phyloP scores from a whole-genome alignment of 2,329 filamentous ascomycete genomes.

The Grosmannia clavigera region DNA sequence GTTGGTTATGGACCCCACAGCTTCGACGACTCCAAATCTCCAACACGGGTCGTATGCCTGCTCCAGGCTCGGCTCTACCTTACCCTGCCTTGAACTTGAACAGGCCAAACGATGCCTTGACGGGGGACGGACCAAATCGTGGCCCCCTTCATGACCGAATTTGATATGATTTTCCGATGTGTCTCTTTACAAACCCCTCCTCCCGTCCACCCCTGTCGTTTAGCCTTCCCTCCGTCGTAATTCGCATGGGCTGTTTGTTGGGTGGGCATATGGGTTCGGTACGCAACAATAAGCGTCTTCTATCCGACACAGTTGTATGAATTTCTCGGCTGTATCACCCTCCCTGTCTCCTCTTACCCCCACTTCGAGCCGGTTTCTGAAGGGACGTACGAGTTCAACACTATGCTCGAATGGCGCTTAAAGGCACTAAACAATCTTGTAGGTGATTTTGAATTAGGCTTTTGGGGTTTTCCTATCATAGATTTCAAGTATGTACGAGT shows the following conservation, averaged over 20 bases:
- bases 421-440: neutral
- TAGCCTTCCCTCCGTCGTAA: neutral
- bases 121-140: neutral
- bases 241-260: neutral
- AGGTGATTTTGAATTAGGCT: too few species aligned
- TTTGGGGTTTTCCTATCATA: too few species aligned
- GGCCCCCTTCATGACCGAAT: neutral
- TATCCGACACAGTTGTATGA: neutral
- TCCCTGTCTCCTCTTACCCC: neutral
- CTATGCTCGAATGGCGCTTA: neutral
- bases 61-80: neutral
- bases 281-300: neutral
- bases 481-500: neutral
- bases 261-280: neutral
- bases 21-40: neutral
- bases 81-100: neutral
- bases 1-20: neutral
- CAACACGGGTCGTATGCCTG: neutral
- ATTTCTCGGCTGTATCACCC: neutral
- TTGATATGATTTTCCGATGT: neutral
- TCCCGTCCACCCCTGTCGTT: neutral
- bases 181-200: neutral
- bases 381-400: neutral
- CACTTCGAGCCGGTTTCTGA: neutral
- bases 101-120: neutral